Evolutionary conservation across 2,329 filamentous ascomycete species (phyloP).

Genomic region (Diaporthe sp.): DNA sequence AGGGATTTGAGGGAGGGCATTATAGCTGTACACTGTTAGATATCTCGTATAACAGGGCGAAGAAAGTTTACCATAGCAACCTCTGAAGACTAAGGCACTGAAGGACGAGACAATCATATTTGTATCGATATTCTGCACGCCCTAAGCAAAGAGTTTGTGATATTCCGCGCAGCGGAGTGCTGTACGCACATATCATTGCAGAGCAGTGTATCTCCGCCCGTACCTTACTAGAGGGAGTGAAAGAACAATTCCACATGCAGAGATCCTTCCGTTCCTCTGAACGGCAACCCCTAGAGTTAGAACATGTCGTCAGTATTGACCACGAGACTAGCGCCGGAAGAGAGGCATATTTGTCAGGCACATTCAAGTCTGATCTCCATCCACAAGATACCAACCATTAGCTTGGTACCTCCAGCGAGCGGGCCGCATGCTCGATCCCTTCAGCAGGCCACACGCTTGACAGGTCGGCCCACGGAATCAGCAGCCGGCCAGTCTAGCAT

Average conservation of each 20-base stretch:
- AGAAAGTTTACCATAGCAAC: background rate
- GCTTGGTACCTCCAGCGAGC: background rate
- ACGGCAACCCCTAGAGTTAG: background rate
- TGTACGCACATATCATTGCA: background rate
- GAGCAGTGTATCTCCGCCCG: background rate
- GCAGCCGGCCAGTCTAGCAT: background rate
- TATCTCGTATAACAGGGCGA: background rate
- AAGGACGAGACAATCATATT: background rate
- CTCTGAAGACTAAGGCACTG: background rate
- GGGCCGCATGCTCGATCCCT: background rate
- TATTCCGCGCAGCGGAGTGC: too few species aligned
- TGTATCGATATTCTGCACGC: background rate
- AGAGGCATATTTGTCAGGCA: background rate
- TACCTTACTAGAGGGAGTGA: too few species aligned
- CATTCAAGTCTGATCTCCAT: background rate
- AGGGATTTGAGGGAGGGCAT: background rate
- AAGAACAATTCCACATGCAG: background rate
- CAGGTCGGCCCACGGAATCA: background rate
- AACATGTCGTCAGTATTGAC: background rate
- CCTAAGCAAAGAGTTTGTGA: too few species aligned
- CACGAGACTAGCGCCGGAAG: background rate
- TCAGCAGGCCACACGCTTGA: background rate
- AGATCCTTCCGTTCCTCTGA: background rate
- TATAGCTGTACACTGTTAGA: background rate
- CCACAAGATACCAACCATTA: background rate